These are phyloP conservation scores for Umbellularia californica DNA, from an alignment of 164 flowering plant species.

Conservation along the genomic window DNA sequence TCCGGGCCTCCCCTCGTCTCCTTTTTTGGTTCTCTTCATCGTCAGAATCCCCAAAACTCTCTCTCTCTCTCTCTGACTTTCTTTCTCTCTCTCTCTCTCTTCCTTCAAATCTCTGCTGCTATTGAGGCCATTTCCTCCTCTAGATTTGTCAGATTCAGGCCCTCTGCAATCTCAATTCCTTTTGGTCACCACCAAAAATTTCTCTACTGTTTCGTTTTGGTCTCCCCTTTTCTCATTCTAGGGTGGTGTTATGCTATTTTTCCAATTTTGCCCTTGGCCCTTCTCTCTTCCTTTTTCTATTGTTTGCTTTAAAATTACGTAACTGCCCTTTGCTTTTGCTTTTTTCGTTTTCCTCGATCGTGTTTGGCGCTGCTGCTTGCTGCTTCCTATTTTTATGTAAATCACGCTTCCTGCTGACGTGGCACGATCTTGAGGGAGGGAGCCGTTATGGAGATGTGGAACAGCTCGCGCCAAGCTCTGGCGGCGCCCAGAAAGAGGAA, in stretches of 20 bases:
- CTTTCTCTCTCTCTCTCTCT: neutral
- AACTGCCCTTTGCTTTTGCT: no score
- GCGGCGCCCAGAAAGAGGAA: slow-evolving; percentile 54
- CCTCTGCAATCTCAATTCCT: neutral
- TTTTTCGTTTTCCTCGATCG: neutral
- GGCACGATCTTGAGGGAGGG: slow-evolving; percentile 17
- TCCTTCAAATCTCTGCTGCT: neutral
- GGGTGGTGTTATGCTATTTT: neutral
- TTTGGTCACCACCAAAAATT: neutral
- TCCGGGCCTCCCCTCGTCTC: neutral
- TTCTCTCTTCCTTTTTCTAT: neutral
- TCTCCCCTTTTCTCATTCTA: neutral
- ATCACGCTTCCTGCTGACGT: slow-evolving; percentile 31
- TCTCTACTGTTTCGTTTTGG: neutral
- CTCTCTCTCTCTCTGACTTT: neutral
- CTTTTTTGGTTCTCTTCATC: neutral
- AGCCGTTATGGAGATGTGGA: slow-evolving; percentile 24
- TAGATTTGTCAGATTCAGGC: neutral
- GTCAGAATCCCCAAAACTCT: neutral
- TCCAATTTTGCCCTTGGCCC: neutral
- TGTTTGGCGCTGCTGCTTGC: neutral
- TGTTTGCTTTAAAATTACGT: no score
- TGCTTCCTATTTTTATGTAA: slow-evolving; percentile 6
- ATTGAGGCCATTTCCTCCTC: neutral
- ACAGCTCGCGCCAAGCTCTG: slow-evolving; percentile 24